Percentiles rank a stretch among this genome's conserved stretches.
Conservation (phyloP, 495 filamentous ascomycete species). For the Lasiosphaeria ovina region DNA sequence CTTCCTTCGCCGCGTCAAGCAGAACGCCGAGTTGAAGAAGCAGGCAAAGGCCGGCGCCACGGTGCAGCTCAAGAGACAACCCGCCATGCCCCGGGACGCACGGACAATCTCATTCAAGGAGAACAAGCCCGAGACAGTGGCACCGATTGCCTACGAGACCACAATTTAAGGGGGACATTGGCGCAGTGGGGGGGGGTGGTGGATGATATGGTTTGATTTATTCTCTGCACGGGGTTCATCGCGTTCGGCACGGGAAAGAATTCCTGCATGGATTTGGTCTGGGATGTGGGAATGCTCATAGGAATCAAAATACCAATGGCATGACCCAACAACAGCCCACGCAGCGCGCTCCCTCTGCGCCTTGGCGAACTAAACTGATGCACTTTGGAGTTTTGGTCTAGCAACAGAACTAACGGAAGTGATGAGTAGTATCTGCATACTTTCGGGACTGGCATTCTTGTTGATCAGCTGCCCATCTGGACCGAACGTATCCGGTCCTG, state of each 20-base stretch:
- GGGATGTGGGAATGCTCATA: slow-evolving; percentile 40
- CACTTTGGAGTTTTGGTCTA: too few species aligned
- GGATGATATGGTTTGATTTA: slow-evolving; percentile 30
- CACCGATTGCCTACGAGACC: slow-evolving; percentile 93
- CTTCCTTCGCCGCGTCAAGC: slow-evolving; percentile 94
- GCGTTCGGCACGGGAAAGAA: slow-evolving; percentile 39
- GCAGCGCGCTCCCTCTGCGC: too few species aligned
- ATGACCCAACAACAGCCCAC: slow-evolving; percentile 25
- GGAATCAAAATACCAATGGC: slow-evolving; percentile 42
- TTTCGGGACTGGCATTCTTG: too few species aligned
- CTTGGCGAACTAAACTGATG: too few species aligned
- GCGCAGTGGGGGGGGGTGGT: slow-evolving; percentile 26
- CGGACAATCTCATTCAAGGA: slow-evolving; percentile 72
- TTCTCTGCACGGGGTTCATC: slow-evolving; percentile 40
- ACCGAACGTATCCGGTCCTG: too few species aligned
- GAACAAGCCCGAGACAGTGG: slow-evolving; percentile 85
- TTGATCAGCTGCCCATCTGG: too few species aligned
- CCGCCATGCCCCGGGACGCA: slow-evolving; percentile 73
- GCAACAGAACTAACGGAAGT: too few species aligned
- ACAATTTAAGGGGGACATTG: slow-evolving; percentile 69
- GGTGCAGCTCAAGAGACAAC: slow-evolving; percentile 88
- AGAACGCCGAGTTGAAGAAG: slow-evolving; percentile 85
- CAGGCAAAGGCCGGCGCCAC: slow-evolving; percentile 85
- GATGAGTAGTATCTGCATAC: too few species aligned
- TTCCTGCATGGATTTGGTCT: slow-evolving; percentile 37